phyloP scores from a whole-genome alignment of 2,329 filamentous ascomycete species.

The Sarocladium brachiariae region DNA sequence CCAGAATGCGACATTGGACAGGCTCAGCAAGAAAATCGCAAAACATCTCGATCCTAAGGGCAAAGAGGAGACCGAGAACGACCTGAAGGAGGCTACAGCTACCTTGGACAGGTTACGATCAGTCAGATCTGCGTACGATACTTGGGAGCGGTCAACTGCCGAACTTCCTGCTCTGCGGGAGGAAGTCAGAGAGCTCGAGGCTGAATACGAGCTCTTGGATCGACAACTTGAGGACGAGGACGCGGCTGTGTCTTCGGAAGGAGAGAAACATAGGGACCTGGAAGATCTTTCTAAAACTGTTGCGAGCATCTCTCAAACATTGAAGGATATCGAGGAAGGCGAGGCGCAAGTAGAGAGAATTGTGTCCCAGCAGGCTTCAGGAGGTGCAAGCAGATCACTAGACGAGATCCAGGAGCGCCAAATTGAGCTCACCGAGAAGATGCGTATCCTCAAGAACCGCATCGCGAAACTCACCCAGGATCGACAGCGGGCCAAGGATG shows the following conservation, averaged over 20 bases:
- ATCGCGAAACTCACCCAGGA: constrained; percentile 62
- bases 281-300: constrained; percentile 73
- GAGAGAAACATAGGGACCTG: constrained; percentile 62
- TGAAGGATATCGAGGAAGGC: constrained; percentile 64
- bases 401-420: constrained; percentile 81
- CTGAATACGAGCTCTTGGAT: constrained; percentile 54
- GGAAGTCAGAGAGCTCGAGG: constrained; percentile 55
- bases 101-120: constrained; percentile 54
- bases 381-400: constrained; percentile 58
- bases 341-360: constrained; percentile 69
- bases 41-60: constrained; percentile 55
- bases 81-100: constrained; percentile 44
- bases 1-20: constrained; percentile 49
- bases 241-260: constrained; percentile 54
- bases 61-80: constrained; percentile 54
- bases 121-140: constrained; percentile 64
- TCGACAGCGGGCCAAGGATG: constrained; percentile 62
- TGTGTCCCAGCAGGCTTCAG: constrained; percentile 66
- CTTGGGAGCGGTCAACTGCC: constrained; percentile 59
- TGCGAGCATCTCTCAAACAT: constrained; percentile 64
- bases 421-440: constrained; percentile 58
- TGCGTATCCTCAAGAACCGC: constrained; percentile 54
- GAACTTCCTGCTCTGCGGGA: constrained; percentile 65
- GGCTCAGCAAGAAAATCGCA: constrained; percentile 60
- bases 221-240: constrained; percentile 62